Evolutionary conservation across 176 grass and related monocot genomes (phyloP).

Genomic region (Carex myosuroides): DNA sequence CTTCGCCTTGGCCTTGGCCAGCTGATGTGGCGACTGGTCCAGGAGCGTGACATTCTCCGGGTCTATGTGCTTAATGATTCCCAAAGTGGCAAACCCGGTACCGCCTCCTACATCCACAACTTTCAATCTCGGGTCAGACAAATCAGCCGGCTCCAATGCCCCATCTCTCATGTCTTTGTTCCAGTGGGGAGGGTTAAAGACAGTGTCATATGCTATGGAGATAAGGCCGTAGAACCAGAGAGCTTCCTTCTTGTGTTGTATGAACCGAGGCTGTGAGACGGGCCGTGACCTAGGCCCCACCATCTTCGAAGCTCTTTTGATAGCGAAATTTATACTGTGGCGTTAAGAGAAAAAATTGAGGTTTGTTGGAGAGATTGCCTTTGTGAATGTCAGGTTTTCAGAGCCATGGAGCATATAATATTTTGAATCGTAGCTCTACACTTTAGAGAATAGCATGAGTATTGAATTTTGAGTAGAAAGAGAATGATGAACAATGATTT

Average conservation of each 20-base stretch:
- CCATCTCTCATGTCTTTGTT: conserved; percentile 96
- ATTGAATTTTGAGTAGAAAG: too few species aligned
- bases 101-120: conserved; percentile 86
- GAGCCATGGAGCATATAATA: conserved; percentile 13
- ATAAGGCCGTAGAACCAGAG: conserved; percentile 98
- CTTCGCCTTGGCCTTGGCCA: conserved; percentile 73
- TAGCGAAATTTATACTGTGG: not conserved
- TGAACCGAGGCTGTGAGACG: conserved; percentile 56
- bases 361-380: too few species aligned
- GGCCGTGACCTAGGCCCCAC: not conserved
- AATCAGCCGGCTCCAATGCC: conserved; percentile 63
- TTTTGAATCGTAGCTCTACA: not conserved
- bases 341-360: conserved; percentile 22
- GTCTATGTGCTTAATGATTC: conserved; percentile 64
- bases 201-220: conserved; percentile 87
- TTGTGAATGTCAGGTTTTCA: too few species aligned
- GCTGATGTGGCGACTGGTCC: conserved; percentile 89
- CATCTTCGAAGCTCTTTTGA: too few species aligned
- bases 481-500: too few species aligned
- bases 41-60: conserved; percentile 71
- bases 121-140: conserved; percentile 43
- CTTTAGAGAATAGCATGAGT: not conserved
- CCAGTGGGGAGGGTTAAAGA: conserved; percentile 89
- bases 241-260: conserved; percentile 99
- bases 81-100: conserved; percentile 74